phyloP scores from a whole-genome alignment of 2,329 filamentous ascomycete species.

The Fusarium brachygibbosum region DNA sequence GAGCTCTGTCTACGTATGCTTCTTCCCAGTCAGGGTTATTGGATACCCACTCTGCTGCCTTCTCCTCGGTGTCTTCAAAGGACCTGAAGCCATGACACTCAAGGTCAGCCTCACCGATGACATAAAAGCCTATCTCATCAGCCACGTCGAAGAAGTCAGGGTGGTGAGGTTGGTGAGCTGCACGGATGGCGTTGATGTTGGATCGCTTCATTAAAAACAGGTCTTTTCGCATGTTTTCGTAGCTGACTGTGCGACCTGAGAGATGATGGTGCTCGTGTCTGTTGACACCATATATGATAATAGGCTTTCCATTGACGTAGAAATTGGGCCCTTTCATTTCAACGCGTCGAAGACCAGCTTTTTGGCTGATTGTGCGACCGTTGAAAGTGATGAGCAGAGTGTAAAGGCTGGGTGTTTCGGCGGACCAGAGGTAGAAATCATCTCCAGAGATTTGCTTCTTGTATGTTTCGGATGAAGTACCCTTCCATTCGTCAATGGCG shows the following conservation, averaged over 20 bases:
- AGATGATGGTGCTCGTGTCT: slow-evolving; percentile 77
- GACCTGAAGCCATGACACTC: slow-evolving; percentile 66
- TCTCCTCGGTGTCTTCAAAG: slow-evolving; percentile 12
- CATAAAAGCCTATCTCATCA: slow-evolving; percentile 74
- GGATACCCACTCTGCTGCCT: slow-evolving; percentile 57
- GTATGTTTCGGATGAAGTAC: slow-evolving; percentile 51
- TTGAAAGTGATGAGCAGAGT: slow-evolving; percentile 58
- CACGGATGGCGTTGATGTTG: slow-evolving; percentile 79
- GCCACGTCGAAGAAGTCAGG: slow-evolving; percentile 71
- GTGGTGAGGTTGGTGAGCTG: slow-evolving; percentile 76
- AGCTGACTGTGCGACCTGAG: slow-evolving; percentile 72
- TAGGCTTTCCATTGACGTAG: slow-evolving; percentile 73
- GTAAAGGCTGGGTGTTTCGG: slow-evolving; percentile 75
- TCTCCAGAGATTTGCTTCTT: slow-evolving; percentile 59
- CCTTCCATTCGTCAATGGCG: slow-evolving; percentile 46
- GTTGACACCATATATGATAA: slow-evolving; percentile 77
- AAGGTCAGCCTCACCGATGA: slow-evolving; percentile 70
- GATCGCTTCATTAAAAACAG: slow-evolving; percentile 75
- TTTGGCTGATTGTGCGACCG: slow-evolving; percentile 61
- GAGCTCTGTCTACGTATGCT: slow-evolving; percentile 76
- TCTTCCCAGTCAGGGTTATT: slow-evolving; percentile 72
- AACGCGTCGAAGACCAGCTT: slow-evolving; percentile 73
- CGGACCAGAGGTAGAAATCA: slow-evolving; percentile 75
- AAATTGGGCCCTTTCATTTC: slow-evolving; percentile 73
- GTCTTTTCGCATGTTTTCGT: slow-evolving; percentile 71